Conservation (phyloP, 106 monocot species). For the Phalaenopsis equestris region DNA sequence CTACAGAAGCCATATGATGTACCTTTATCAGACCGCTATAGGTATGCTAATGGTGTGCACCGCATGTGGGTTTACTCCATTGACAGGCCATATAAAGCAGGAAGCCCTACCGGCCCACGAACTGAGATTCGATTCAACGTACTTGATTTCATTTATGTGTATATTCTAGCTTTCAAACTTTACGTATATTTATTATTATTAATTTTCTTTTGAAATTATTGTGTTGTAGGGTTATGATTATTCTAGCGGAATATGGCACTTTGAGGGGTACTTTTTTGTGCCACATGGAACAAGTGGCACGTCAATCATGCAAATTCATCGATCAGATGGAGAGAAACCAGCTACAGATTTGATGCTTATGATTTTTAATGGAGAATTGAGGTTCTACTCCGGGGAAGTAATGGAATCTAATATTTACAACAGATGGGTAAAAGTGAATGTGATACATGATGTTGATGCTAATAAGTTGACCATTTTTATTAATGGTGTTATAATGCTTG, state of each 20-base stretch:
- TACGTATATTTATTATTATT: not conserved
- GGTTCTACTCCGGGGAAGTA: constrained; percentile 7
- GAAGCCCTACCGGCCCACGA: constrained; percentile 21
- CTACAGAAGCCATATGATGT: constrained; percentile 25
- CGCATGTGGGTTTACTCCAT: constrained; percentile 20
- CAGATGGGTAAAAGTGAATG: constrained; percentile 30
- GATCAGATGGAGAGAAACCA: not conserved
- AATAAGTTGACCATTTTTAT: constrained; percentile 13
- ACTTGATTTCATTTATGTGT: not conserved
- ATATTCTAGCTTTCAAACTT: not conserved
- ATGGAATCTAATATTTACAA: constrained; percentile 20
- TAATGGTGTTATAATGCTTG: constrained; percentile 13
- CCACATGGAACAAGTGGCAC: constrained; percentile 17
- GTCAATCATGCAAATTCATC: constrained; percentile 26
- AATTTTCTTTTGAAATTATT: not conserved
- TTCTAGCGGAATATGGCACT: constrained; percentile 27
- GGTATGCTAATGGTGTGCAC: constrained; percentile 19
- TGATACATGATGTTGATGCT: constrained; percentile 20
- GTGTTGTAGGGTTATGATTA: constrained; percentile 17
- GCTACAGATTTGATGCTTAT: constrained; percentile 28
- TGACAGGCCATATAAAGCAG: constrained; percentile 15
- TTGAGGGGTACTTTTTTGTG: constrained; percentile 22
- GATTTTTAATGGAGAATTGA: constrained; percentile 21
- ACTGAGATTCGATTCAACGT: constrained; percentile 25
- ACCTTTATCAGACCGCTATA: constrained; percentile 18